Percentiles rank a stretch among this genome's conserved stretches.
These are phyloP conservation scores for Musa balbisiana DNA, from an alignment of 202 grass and related monocot genomes.

Conservation along the genomic window DNA sequence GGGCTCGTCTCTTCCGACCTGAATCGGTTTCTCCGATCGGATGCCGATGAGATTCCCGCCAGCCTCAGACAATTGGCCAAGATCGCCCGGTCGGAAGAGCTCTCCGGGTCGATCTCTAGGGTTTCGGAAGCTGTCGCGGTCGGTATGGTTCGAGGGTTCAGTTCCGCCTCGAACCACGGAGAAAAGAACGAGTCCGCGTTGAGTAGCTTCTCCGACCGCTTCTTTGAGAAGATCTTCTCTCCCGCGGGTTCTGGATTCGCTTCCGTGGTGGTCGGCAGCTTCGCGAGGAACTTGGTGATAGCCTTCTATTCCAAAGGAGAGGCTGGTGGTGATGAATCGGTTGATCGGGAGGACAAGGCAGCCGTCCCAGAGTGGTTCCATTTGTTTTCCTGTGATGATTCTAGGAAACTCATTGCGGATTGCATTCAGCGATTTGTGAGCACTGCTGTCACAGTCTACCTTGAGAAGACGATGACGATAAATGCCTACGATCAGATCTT, in stretches of 20 bases:
- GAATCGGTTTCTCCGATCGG: slow-evolving; percentile 64
- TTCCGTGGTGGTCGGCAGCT: slow-evolving; percentile 64
- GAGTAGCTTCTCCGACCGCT: slow-evolving; percentile 43
- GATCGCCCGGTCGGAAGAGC: slow-evolving; percentile 47
- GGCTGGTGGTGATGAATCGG: not conserved
- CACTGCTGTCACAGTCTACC: slow-evolving; percentile 65
- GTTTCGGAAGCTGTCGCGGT: slow-evolving; percentile 50
- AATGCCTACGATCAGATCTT: slow-evolving; percentile 36
- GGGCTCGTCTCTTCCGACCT: slow-evolving; percentile 51
- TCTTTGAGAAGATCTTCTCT: slow-evolving; percentile 69
- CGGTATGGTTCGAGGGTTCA: slow-evolving; percentile 50
- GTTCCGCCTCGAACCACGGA: slow-evolving; percentile 3
- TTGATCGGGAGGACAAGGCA: not conserved
- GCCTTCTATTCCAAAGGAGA: slow-evolving; percentile 26
- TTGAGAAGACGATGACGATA: slow-evolving; percentile 43
- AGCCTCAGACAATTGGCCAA: slow-evolving; percentile 70
- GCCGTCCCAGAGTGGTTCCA: slow-evolving; percentile 49
- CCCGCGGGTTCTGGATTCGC: slow-evolving; percentile 59
- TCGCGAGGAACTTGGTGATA: slow-evolving; percentile 65
- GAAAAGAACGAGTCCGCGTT: not conserved
- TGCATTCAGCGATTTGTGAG: slow-evolving; percentile 76
- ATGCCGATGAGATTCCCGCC: slow-evolving; percentile 54
- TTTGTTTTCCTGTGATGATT: slow-evolving; percentile 45
- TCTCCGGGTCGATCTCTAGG: slow-evolving; percentile 42
- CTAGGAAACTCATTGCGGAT: slow-evolving; percentile 59